Evolutionary conservation across 2,329 filamentous ascomycete species (phyloP).

Genomic region (Exserohilum turcica): DNA sequence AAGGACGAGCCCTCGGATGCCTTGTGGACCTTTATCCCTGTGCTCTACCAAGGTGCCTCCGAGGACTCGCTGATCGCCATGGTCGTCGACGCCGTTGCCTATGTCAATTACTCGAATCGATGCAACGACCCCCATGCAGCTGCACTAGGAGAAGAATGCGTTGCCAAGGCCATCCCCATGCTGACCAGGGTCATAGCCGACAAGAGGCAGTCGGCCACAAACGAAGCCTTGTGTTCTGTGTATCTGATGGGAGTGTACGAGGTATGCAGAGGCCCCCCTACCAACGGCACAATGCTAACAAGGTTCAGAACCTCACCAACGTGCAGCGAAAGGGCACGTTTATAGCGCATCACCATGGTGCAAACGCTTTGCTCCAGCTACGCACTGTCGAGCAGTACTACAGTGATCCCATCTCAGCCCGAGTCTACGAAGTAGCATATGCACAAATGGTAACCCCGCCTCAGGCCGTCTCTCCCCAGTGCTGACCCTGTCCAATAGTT

Average conservation of each 20-base stretch:
- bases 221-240: conserved; percentile 33
- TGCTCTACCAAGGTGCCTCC: conserved; percentile 26
- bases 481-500: conserved; percentile 30
- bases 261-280: conserved; percentile 14
- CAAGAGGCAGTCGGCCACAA: conserved; percentile 23
- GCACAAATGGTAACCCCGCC: conserved; percentile 30
- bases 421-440: conserved; percentile 36
- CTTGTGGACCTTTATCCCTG: conserved; percentile 35
- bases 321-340: conserved; percentile 26
- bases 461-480: background rate
- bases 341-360: conserved; percentile 35
- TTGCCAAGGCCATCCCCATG: conserved; percentile 29
- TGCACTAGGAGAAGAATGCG: conserved; percentile 28
- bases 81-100: conserved; percentile 33
- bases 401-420: conserved; percentile 30
- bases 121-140: conserved; percentile 32
- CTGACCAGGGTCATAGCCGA: conserved; percentile 33
- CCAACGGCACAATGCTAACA: background rate
- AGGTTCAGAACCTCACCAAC: conserved; percentile 30
- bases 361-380: conserved; percentile 35
- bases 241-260: conserved; percentile 41
- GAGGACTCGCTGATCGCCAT: conserved; percentile 32
- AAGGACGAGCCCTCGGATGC: conserved; percentile 28
- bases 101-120: conserved; percentile 36
- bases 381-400: conserved; percentile 33